phyloP scores from a whole-genome alignment of 345 rosid genomes.

The Bruguiera sexangula region DNA sequence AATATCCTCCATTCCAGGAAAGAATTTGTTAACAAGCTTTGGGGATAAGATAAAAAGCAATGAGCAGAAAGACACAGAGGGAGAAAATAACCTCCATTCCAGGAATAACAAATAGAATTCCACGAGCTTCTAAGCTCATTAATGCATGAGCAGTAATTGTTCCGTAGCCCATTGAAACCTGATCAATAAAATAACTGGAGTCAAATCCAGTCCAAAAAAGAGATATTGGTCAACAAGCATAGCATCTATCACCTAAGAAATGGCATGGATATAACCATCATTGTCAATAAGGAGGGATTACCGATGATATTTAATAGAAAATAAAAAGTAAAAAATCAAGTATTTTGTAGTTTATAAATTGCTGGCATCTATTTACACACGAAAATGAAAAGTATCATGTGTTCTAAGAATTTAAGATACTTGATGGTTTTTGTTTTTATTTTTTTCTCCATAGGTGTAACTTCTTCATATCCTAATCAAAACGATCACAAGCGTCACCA shows the following conservation, averaged over 20 bases:
- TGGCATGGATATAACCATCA: too few species aligned
- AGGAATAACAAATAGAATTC: constrained; percentile 74
- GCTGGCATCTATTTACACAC: too few species aligned
- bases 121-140: constrained; percentile 93
- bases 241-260: neutral
- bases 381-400: too few species aligned
- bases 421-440: too few species aligned
- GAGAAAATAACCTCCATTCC: constrained; percentile 71
- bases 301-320: too few species aligned
- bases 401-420: too few species aligned
- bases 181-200: constrained; percentile 23
- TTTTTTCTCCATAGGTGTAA: neutral
- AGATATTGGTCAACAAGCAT: neutral
- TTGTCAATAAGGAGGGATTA: too few species aligned
- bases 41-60: neutral
- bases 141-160: constrained; percentile 78
- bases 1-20: neutral
- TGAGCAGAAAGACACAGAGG: neutral
- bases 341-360: too few species aligned
- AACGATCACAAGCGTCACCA: neutral
- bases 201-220: constrained; percentile 8
- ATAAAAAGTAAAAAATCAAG: too few species aligned
- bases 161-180: constrained; percentile 97
- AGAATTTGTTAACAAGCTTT: neutral
- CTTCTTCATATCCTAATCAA: neutral